These are phyloP conservation scores for Mucuna pruriens DNA, from an alignment of 306 rosid species.

Conservation along the genomic window DNA sequence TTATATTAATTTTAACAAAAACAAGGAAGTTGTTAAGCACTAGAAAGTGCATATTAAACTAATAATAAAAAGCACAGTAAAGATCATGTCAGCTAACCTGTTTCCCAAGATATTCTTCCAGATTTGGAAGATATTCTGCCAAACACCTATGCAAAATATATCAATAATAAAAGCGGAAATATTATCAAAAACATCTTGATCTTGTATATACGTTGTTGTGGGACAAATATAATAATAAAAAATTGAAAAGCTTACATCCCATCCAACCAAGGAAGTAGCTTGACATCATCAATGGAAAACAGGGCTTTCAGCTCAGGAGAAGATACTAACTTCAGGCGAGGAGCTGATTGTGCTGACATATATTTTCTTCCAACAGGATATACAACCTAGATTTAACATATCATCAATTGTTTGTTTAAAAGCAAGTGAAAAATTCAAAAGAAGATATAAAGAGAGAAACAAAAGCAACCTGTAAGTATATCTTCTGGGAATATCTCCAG, in stretches of 20 bases:
- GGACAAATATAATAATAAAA: constrained; percentile 22
- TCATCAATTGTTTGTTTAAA: constrained; percentile 24
- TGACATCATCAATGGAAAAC: constrained; percentile 83
- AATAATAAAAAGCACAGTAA: constrained; percentile 1
- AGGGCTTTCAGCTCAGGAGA: constrained; percentile 76
- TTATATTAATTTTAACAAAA: constrained; percentile 28
- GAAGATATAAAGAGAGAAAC: constrained; percentile 6
- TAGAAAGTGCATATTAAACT: not conserved
- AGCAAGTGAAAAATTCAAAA: constrained; percentile 19
- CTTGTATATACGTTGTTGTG: not conserved
- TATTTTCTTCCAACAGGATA: constrained; percentile 89
- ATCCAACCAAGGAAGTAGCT: constrained; percentile 86
- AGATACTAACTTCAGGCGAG: constrained; percentile 80
- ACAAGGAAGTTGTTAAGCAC: not conserved
- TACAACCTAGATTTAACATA: constrained; percentile 54
- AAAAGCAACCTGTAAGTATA: constrained; percentile 80
- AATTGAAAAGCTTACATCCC: constrained; percentile 74
- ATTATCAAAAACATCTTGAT: constrained; percentile 5
- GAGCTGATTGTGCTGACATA: constrained; percentile 73
- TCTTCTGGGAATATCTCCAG: constrained; percentile 84
- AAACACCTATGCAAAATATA: constrained; percentile 70
- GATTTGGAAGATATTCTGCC: constrained; percentile 87
- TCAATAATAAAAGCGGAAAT: constrained; percentile 37
- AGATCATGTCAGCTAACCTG: constrained; percentile 65
- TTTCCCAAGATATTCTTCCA: constrained; percentile 88